Conservation (phyloP, 2,329 filamentous ascomycete species). For the Stromatinia cepivora region DNA sequence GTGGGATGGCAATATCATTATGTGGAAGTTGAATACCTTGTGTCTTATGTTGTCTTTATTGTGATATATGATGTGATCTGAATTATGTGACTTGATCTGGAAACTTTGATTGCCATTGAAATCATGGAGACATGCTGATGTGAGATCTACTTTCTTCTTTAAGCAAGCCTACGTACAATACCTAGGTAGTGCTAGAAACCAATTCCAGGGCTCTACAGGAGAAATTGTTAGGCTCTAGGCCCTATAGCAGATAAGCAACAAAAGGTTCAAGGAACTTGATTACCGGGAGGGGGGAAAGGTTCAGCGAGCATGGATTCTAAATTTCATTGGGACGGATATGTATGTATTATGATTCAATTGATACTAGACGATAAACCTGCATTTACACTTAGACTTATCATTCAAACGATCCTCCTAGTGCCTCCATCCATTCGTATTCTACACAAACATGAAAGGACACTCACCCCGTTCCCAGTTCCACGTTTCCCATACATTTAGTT, state of each 20-base stretch:
- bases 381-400: neutral
- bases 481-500: too few species aligned
- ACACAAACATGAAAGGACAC: too few species aligned
- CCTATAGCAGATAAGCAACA: neutral
- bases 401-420: too few species aligned
- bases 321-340: neutral
- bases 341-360: neutral
- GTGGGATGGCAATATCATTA: conserved; percentile 12
- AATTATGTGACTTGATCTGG: neutral
- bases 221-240: neutral
- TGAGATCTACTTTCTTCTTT: neutral
- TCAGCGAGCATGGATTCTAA: neutral
- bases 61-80: neutral
- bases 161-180: neutral
- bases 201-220: neutral
- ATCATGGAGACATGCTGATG: neutral
- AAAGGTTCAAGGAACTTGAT: too few species aligned
- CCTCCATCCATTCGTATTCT: too few species aligned
- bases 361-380: too few species aligned
- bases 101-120: neutral
- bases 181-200: neutral
- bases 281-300: too few species aligned
- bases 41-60: neutral
- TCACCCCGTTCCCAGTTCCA: too few species aligned
- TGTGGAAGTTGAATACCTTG: conserved; percentile 1